Base-by-base conservation (phyloP, 768 basidiomycete species). In the Tulasnella calospora region DNA sequence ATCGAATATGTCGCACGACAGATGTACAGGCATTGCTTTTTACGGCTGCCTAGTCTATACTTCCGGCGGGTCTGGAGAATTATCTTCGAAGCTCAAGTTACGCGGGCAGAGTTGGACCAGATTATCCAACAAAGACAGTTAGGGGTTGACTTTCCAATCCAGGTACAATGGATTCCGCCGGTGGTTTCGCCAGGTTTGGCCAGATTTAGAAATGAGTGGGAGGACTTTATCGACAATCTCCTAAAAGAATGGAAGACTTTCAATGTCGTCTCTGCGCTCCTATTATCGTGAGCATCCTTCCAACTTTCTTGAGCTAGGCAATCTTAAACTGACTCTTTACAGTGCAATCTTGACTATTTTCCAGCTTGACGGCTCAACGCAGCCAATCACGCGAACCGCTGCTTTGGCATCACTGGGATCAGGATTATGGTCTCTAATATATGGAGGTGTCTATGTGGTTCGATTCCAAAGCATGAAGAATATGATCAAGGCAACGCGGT, bases 71-170 rank as follows among this genome's bases (percentile, higher is more conserved):
- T 94, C 33, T 89, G 92, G 3, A 87, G 89, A 71, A 88, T 94
- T 36, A 94, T 93, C 80, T 88, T 91, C 81, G 92, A 93, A 78
- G 92, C 93, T 2, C 90, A 94, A 76, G 88, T 94, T 73, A 92
- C 92, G 82, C 87, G 87, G 79, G 92, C 90, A 12, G 93, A 94
- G 81, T 88, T 94, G 3, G 84, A 85, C 78, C 83, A 84, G 8
- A 83, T 87, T 76, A 85, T 86, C 38, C 85, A 84, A 27, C 69
- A 46, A 33, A 13, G 77, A 36, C 67, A 71, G 27, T 47, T 72
- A 13, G 77, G 77, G 71, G 33, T 30, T 3, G 67, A 78, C 0
- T 78, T 78, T 44, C 77, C 77, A 8, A 78, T 78, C 46, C 35
- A 30, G 19, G 77, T 78, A 17, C 61, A 69, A 44, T 78, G 77